Evolutionary conservation across 1,284 basidiomycete species (phyloP).

Genomic region (Ceratobasidium sp.): DNA sequence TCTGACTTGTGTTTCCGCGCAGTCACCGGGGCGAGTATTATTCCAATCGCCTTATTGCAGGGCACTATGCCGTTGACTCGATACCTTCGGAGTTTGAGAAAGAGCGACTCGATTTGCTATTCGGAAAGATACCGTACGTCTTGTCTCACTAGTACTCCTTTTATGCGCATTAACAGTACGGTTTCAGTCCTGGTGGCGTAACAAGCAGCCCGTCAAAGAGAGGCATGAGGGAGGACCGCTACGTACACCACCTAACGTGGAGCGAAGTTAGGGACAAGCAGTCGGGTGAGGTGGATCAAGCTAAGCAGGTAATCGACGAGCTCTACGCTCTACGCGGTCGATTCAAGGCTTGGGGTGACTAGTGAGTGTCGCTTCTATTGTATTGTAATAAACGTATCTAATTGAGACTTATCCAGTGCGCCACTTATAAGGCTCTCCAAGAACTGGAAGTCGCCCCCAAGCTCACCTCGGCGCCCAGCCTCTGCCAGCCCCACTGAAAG

Average conservation of each 20-base stretch:
- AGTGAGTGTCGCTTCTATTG: too few relatives aligned
- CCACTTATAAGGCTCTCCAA: too few relatives aligned
- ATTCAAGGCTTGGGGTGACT: too few relatives aligned
- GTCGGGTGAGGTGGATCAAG: not conserved
- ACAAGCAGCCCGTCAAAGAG: not conserved
- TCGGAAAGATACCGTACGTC: not conserved
- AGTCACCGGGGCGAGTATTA: too few relatives aligned
- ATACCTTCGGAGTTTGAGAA: not conserved
- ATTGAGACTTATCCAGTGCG: too few relatives aligned
- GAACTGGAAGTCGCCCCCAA: too few relatives aligned
- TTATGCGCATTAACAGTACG: not conserved
- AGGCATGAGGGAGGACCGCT: not conserved
- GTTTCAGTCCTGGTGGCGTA: not conserved
- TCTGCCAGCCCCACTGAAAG: too few relatives aligned
- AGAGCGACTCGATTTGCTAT: slow-evolving; percentile 1
- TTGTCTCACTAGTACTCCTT: not conserved
- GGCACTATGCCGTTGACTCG: not conserved
- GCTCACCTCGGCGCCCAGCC: too few relatives aligned
- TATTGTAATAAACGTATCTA: too few relatives aligned
- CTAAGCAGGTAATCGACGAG: not conserved
- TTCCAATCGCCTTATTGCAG: not conserved
- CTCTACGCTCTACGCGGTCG: not conserved
- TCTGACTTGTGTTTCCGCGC: too few relatives aligned
- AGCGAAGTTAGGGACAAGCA: slow-evolving; percentile 5
- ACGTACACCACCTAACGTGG: not conserved